These are phyloP conservation scores for Penicillium bialowiezense DNA, from an alignment of 495 filamentous ascomycete genomes.

Conservation along the genomic window DNA sequence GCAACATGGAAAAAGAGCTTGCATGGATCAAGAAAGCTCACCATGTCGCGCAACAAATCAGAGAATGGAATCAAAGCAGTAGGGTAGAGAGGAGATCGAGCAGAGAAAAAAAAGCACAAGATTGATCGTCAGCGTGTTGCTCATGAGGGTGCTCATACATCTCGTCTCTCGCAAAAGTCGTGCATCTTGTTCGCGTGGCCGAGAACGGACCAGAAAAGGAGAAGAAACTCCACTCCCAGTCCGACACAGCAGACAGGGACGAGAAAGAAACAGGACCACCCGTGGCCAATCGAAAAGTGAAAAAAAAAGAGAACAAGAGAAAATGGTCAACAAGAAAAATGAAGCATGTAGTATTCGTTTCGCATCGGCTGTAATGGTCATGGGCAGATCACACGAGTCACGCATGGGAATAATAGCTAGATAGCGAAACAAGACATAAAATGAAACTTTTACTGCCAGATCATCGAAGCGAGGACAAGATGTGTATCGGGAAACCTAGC, in stretches of 20 bases:
- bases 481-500: constrained; percentile 34
- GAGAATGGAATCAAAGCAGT: constrained; percentile 4
- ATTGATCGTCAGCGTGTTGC: constrained; percentile 15
- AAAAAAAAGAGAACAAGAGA: constrained; percentile 1
- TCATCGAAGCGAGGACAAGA: constrained; percentile 38
- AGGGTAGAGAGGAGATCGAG: constrained; percentile 2
- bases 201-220: constrained; percentile 3
- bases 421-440: constrained; percentile 28
- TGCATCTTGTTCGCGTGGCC: constrained; percentile 15
- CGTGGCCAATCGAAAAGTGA: constrained; percentile 7
- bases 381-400: constrained; percentile 38
- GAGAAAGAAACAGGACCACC: constrained; percentile 13
- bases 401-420: constrained; percentile 40
- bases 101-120: constrained; percentile 5
- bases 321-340: constrained; percentile 10
- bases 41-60: constrained; percentile 4
- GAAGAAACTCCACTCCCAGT: constrained; percentile 19
- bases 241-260: constrained; percentile 17
- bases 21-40: neutral
- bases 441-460: constrained; percentile 47
- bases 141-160: constrained; percentile 10
- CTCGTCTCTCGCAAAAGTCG: constrained; percentile 15
- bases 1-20: neutral
- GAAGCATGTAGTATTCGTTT: constrained; percentile 32
- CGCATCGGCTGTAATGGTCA: constrained; percentile 42